Evolutionary conservation across 768 basidiomycete genomes (phyloP).

Genomic region (Russula abietina): DNA sequence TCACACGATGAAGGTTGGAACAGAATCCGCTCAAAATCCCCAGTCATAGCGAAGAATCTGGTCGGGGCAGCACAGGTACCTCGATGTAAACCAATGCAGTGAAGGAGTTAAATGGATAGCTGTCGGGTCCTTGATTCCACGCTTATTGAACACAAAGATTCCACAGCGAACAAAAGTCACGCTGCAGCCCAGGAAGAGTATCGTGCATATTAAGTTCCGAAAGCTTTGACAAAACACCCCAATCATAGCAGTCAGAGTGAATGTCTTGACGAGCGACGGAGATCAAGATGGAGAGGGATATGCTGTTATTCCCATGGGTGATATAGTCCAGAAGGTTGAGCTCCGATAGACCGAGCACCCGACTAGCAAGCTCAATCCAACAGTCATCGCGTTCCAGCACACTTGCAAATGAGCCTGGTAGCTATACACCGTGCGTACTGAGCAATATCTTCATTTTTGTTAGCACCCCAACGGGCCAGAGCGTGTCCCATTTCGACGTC

Average conservation of each 20-base stretch:
- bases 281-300: background rate
- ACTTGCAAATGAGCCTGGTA: background rate
- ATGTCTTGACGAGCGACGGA: background rate
- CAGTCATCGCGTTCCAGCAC: background rate
- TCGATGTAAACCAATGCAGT: background rate
- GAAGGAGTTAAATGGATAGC: background rate
- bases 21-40: background rate
- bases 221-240: background rate
- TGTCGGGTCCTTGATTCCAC: background rate
- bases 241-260: background rate
- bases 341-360: background rate
- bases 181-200: background rate
- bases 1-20: background rate
- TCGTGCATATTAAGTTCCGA: background rate
- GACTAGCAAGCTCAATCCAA: background rate
- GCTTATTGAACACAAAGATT: background rate
- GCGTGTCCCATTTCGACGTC: background rate
- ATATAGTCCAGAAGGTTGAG: background rate
- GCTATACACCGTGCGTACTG: background rate
- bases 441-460: background rate
- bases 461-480: background rate
- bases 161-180: background rate
- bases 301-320: background rate
- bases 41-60: background rate
- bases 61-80: background rate